Evolutionary conservation across 1,284 basidiomycete genomes (phyloP), one percentile per base, ranked within the genome.

Genomic region (Marasmius sp.): DNA sequence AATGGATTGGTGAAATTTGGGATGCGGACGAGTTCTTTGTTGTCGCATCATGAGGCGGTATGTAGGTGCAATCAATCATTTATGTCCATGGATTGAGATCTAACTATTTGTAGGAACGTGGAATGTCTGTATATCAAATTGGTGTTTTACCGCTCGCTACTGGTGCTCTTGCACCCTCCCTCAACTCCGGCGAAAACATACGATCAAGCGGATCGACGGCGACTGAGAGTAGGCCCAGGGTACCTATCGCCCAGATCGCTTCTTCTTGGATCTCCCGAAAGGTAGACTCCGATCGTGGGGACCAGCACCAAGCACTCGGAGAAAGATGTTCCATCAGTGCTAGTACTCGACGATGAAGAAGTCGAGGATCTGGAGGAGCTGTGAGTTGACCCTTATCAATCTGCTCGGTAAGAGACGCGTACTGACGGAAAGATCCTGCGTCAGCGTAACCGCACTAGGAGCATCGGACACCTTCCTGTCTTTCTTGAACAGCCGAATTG

Each of bases 41-140:
- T 73, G n/a, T 55, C 75, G 12, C 77, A 76, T 68, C 73, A 76
- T 27, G 73, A 75, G 48, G 77, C 79, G 61, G 73, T 72, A 18
- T 9, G 20, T 9, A 27, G 38, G 22, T 60, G 55, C 38, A 11
- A 16, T 11, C 27, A 27, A 5, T 27, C 2, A 27, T 27, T 27
- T 5, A 27, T 27, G 27, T 27, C 27, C 27, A 27, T 11, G 12
- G 20, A 52, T 3, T 14, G 8, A 20, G n/a, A 27, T 14, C 33
- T 47, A n/a, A 37, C 16, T 22, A 16, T 11, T 27, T 5, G 27
- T 47, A 68, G 65, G 67, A 68, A 49, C 67, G 63, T 45, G 67
- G 67, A 45, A 68, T 68, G 67, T 53, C 65, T 14, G 60, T 64
- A 12, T 68, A 68, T 39, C 66, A 64, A 7, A 67, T 67, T 50